Percentiles rank a stretch among this genome's conserved stretches.
These are phyloP conservation scores for Hemileccinum rubropunctum DNA, from an alignment of 768 basidiomycete genomes.

Conservation along the genomic window DNA sequence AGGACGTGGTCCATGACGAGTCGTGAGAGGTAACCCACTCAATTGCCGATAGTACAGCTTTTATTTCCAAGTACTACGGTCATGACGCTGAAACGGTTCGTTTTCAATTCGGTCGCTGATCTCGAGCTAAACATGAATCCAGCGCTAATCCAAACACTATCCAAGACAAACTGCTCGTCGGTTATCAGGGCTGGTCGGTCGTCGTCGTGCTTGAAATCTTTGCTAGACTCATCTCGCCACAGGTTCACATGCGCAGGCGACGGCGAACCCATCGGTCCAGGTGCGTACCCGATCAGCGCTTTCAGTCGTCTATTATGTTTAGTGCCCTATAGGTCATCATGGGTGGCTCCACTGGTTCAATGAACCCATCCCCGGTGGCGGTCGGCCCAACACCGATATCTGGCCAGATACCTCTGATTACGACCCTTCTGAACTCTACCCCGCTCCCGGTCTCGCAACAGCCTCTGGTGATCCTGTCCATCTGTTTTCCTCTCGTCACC, in stretches of 20 bases:
- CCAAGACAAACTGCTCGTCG: conserved; percentile 80
- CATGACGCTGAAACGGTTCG: no score
- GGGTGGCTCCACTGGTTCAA: conserved; percentile 89
- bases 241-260: conserved; percentile 77
- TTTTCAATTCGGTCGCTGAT: no score
- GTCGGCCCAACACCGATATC: conserved; percentile 68
- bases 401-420: conserved; percentile 81
- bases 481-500: conserved; percentile 77
- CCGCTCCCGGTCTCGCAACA: conserved; percentile 62
- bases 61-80: no score
- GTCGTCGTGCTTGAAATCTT: neutral
- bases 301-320: neutral
- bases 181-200: conserved; percentile 83
- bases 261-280: conserved; percentile 63
- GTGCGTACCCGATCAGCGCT: conserved; percentile 28
- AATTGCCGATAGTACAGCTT: no score
- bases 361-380: conserved; percentile 63
- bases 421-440: conserved; percentile 65
- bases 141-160: conserved; percentile 74
- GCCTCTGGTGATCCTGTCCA: conserved; percentile 56
- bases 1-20: neutral
- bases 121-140: neutral
- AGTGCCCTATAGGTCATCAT: conserved; percentile 52
- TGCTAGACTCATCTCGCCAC: neutral
- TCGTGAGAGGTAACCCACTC: no score